These are phyloP conservation scores for Pisolithus marmoratus DNA, from an alignment of 768 basidiomycete genomes.

Conservation along the genomic window DNA sequence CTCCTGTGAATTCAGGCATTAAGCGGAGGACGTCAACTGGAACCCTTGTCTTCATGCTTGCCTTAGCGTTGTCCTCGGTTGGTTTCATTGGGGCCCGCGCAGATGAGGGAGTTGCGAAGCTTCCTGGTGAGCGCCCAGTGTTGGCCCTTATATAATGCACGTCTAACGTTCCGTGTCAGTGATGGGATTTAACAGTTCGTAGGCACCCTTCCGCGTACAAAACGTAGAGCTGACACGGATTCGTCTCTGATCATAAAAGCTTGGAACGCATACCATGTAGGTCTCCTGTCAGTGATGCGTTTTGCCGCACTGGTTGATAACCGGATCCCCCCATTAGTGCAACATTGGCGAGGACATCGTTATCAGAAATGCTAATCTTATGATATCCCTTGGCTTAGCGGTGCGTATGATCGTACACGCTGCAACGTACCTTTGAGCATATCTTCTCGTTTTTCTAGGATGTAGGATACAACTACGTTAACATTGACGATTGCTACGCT, in stretches of 20 bases:
- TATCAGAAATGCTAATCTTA: constrained; percentile 42
- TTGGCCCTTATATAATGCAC: too few relatives aligned
- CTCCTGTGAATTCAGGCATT: too few relatives aligned
- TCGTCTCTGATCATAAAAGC: constrained; percentile 31
- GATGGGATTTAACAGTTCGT: constrained; percentile 61
- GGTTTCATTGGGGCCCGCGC: too few relatives aligned
- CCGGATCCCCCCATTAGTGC: constrained; percentile 34
- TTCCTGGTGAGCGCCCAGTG: constrained; percentile 27
- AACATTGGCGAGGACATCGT: constrained; percentile 51
- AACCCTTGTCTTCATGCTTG: too few relatives aligned
- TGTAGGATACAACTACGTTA: constrained; percentile 53
- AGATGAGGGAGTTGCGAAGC: constrained; percentile 22
- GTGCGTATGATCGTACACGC: constrained; percentile 20
- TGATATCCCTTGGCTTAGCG: constrained; percentile 47
- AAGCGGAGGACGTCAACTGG: too few relatives aligned
- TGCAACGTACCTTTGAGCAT: neutral
- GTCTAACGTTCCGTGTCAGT: constrained; percentile 28
- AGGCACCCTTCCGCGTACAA: neutral
- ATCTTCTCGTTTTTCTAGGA: constrained; percentile 30
- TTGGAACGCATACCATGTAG: constrained; percentile 65
- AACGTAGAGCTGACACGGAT: neutral
- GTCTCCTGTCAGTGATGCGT: constrained; percentile 6
- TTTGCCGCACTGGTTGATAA: neutral
- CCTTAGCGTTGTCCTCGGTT: too few relatives aligned
- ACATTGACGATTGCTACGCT: constrained; percentile 63